phyloP scores from a whole-genome alignment of 352 stramenopile species.

The Thraustotheca clavata region DNA sequence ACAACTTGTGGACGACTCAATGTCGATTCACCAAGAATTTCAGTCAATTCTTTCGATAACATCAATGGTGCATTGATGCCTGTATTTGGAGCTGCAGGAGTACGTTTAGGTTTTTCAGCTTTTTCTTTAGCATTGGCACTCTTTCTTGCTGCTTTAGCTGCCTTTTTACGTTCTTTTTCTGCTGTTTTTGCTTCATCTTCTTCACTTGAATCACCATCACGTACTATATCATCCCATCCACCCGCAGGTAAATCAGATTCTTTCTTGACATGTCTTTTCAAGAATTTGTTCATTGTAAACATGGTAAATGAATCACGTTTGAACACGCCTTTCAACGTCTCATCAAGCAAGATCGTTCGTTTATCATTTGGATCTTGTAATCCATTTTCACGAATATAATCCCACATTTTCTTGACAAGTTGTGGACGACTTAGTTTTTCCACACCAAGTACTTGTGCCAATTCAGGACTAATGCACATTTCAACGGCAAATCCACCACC shows the following conservation, averaged over 20 bases:
- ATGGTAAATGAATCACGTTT: conserved; percentile 79
- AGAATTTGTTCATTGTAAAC: conserved; percentile 87
- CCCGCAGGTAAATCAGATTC: conserved; percentile 43
- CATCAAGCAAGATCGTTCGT: conserved; percentile 88
- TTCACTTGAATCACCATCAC: conserved; percentile 69
- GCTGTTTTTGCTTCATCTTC: conserved; percentile 51
- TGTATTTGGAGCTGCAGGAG: conserved; percentile 17
- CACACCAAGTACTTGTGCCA: conserved; percentile 65
- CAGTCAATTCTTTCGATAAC: conserved; percentile 22
- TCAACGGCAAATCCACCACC: conserved; percentile 62
- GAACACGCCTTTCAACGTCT: conserved; percentile 75
- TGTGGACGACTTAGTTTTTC: conserved; percentile 83
- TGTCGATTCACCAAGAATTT: conserved; percentile 15
- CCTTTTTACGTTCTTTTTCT: conserved; percentile 22
- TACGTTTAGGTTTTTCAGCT: conserved; percentile 18
- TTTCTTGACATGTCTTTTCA: conserved; percentile 80
- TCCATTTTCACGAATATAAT: conserved; percentile 93
- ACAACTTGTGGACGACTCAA: conserved; percentile 24
- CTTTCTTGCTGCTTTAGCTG: conserved; percentile 15
- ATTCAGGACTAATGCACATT: conserved; percentile 62
- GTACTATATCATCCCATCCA: conserved; percentile 64
- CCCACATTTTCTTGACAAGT: conserved; percentile 93
- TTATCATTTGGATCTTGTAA: conserved; percentile 94
- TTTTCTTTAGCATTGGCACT: not conserved
- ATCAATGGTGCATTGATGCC: conserved; percentile 19